Percentiles rank a stretch among this genome's conserved stretches.
phyloP scores from a whole-genome alignment of 495 filamentous ascomycete species.

The Penicillium riverlandense region DNA sequence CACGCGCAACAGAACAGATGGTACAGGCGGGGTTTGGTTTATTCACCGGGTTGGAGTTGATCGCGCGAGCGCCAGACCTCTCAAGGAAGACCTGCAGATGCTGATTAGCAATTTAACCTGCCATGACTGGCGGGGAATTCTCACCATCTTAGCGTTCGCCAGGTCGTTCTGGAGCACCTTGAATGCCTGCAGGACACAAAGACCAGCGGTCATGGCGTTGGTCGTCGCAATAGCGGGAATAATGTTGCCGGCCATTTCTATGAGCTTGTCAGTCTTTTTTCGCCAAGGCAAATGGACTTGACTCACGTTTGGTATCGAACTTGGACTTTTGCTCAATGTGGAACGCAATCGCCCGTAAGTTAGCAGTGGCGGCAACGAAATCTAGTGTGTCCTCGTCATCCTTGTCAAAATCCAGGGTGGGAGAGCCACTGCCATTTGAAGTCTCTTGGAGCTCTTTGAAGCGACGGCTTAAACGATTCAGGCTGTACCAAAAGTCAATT shows the following conservation, averaged over 20 bases:
- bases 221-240: slow-evolving; percentile 98
- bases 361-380: slow-evolving; percentile 87
- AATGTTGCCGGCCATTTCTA: slow-evolving; percentile 97
- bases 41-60: slow-evolving; percentile 67
- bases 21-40: slow-evolving; percentile 74
- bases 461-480: slow-evolving; percentile 68
- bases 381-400: slow-evolving; percentile 94
- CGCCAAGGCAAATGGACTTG: background rate
- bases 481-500: slow-evolving; percentile 31
- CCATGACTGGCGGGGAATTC: background rate
- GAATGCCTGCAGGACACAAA: slow-evolving; percentile 90
- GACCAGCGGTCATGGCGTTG: slow-evolving; percentile 89
- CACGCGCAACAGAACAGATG: slow-evolving; percentile 70
- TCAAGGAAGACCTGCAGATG: slow-evolving; percentile 65
- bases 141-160: slow-evolving; percentile 50
- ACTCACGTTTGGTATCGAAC: slow-evolving; percentile 85
- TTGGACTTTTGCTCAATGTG: slow-evolving; percentile 82
- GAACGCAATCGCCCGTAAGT: slow-evolving; percentile 78
- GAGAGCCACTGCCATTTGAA: slow-evolving; percentile 40
- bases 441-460: slow-evolving; percentile 51
- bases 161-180: slow-evolving; percentile 79
- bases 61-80: slow-evolving; percentile 57
- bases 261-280: background rate
- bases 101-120: slow-evolving; percentile 2
- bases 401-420: slow-evolving; percentile 86